Evolutionary conservation across 495 filamentous ascomycete species (phyloP), one percentile per base, ranked within the genome.

Genomic region (Trichoderma asperelloides): DNA sequence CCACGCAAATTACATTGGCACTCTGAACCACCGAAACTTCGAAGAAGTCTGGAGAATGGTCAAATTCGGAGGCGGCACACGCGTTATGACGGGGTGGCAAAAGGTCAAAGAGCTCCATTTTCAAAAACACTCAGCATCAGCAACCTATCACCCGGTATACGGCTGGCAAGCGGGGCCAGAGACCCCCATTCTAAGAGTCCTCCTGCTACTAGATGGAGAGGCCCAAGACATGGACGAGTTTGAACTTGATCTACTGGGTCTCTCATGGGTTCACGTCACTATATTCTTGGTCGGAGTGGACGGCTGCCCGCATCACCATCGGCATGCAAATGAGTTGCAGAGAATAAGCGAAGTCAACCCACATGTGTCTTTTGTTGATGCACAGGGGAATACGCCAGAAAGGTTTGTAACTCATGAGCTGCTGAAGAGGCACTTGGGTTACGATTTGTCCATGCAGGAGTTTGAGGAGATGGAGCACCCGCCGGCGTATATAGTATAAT

Each of bases 171-270:
- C 80, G 15, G 80, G 80, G 12, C 77, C 78, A 0, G 55, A 74
- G 65, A 83, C 80, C 1, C 80, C 80, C 0, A 80, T 77, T 62
- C 74, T 83, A 27, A 67, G 80, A 49, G 62, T 81, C 8, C 74
- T 83, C 3, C 74, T 83, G 12, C 64, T 82, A 0, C 73, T 83
- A 9, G 78, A 80, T 67, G 78, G 78, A 11, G 80, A 83, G 71
- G 78, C 79, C 13, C 76, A 71, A 8, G 80, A 83, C 45, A 83
- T 83, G 76, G 78, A 83, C 65, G 80, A 82, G 65, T 83, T 83
- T 67, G 80, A 83, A 64, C 73, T 83, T 8, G 79, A 81, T 63
- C 71, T 82, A 5, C 74, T 83, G 30, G 70, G 77, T 25, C 76
- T 80, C 16, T 74, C 75, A 13, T 83, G 81, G 81, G 81, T 77